Conservation (phyloP, 805 yeast genomes). For the Saccharomycopsis oosterbeekiorum region DNA sequence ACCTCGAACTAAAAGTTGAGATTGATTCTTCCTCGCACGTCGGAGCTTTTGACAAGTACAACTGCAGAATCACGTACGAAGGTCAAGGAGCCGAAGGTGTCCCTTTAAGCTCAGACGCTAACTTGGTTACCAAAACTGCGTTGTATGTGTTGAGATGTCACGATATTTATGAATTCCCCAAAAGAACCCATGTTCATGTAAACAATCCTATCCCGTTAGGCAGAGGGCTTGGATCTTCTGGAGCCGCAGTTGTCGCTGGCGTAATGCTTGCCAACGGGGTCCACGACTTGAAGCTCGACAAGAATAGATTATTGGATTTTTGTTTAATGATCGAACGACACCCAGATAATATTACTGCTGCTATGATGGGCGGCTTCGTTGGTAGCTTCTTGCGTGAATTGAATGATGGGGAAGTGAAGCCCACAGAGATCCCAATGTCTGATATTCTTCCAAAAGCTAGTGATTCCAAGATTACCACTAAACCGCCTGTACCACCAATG, state of each 20-base stretch:
- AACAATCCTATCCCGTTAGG: slow-evolving; percentile 92
- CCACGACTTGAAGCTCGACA: slow-evolving; percentile 62
- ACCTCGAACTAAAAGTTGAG: slow-evolving; percentile 56
- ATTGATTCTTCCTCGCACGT: slow-evolving; percentile 41
- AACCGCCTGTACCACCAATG: slow-evolving; percentile 75
- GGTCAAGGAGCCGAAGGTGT: slow-evolving; percentile 78
- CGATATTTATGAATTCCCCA: slow-evolving; percentile 65
- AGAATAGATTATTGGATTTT: slow-evolving; percentile 82
- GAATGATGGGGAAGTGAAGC: slow-evolving; percentile 55
- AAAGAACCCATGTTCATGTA: slow-evolving; percentile 73
- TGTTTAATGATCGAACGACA: slow-evolving; percentile 96
- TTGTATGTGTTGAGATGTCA: slow-evolving; percentile 83
- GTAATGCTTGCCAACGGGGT: slow-evolving; percentile 81
- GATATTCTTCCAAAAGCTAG: slow-evolving; percentile 74
- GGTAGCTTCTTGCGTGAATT: slow-evolving; percentile 88
- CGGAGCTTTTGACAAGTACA: slow-evolving; percentile 52
- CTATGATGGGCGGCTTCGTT: slow-evolving; percentile 98
- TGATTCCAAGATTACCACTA: slow-evolving; percentile 55
- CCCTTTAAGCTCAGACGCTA: slow-evolving; percentile 67
- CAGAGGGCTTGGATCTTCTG: slow-evolving; percentile 94
- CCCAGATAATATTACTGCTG: slow-evolving; percentile 97
- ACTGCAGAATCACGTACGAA: slow-evolving; percentile 60
- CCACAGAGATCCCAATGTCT: slow-evolving; percentile 76
- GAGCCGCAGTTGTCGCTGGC: slow-evolving; percentile 98
- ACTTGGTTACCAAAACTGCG: slow-evolving; percentile 88